phyloP scores from a whole-genome alignment of 768 basidiomycete species.

The Xerocomellus chrysenteron region DNA sequence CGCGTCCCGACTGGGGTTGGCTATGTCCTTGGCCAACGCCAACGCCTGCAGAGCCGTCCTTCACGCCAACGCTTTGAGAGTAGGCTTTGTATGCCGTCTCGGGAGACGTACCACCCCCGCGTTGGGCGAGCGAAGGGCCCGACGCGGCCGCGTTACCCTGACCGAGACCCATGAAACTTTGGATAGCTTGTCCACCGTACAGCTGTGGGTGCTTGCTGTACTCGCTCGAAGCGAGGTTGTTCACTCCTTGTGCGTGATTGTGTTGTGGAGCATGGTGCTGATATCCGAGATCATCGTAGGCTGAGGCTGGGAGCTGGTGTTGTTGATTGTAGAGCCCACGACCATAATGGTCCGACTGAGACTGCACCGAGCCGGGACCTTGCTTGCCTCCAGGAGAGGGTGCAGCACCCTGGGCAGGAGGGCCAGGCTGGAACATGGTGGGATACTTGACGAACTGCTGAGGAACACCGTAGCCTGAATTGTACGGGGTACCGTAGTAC shows the following conservation, averaged over 20 bases:
- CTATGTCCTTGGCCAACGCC: constrained; percentile 37
- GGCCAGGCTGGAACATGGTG: constrained; percentile 69
- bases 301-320: constrained; percentile 42
- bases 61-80: constrained; percentile 46
- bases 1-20: constrained; percentile 41
- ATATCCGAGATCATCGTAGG: constrained; percentile 53
- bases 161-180: constrained; percentile 69
- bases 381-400: constrained; percentile 69
- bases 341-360: constrained; percentile 57
- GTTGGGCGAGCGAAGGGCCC: constrained; percentile 47
- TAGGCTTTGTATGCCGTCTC: constrained; percentile 79
- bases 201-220: constrained; percentile 46
- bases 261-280: constrained; percentile 56
- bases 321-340: constrained; percentile 69
- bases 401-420: constrained; percentile 64
- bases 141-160: constrained; percentile 40
- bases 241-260: constrained; percentile 50
- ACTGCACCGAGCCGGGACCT: constrained; percentile 51
- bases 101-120: constrained; percentile 54
- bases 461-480: constrained; percentile 52
- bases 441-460: constrained; percentile 79
- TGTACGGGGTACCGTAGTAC: constrained; percentile 74
- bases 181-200: constrained; percentile 58
- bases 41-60: constrained; percentile 55
- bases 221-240: constrained; percentile 40